Percentiles rank a stretch among this genome's conserved stretches.
phyloP scores from a whole-genome alignment of 2,329 filamentous ascomycete genomes.

The Stagonosporopsis rhizophila region DNA sequence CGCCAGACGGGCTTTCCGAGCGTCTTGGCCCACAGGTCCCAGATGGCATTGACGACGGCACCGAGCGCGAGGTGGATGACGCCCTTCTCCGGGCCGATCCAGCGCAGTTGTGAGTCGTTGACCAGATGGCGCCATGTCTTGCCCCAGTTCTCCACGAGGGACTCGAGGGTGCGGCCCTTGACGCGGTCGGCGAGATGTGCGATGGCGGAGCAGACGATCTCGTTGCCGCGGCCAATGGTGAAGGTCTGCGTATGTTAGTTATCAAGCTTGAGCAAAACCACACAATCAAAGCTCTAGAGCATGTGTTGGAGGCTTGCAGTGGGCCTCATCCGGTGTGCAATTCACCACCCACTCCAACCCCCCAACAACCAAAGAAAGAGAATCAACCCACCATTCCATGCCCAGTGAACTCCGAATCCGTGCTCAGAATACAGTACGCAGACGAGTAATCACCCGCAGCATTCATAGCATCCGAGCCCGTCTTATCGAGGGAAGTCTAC shows the following conservation, averaged over 20 bases:
- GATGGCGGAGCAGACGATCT: conserved; percentile 88
- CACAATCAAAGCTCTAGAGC: not conserved
- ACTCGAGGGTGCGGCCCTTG: conserved; percentile 75
- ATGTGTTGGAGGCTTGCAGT: no score
- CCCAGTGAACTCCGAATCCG: conserved; percentile 73
- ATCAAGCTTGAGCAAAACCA: not conserved
- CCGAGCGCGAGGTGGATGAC: conserved; percentile 92
- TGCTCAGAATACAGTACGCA: conserved; percentile 91
- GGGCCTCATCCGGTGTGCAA: no score
- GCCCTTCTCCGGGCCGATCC: conserved; percentile 94
- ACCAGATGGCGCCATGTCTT: conserved; percentile 92
- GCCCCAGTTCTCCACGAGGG: conserved; percentile 81
- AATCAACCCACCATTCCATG: conserved; percentile 75
- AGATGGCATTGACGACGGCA: conserved; percentile 87
- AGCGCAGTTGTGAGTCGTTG: conserved; percentile 86
- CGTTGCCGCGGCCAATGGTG: conserved; percentile 88
- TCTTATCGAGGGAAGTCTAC: conserved; percentile 89
- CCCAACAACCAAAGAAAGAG: not conserved
- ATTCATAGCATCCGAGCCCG: conserved; percentile 97
- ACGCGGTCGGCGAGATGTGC: conserved; percentile 78
- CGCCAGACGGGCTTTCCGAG: conserved; percentile 89
- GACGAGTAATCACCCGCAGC: conserved; percentile 90
- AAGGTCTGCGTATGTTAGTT: conserved; percentile 62
- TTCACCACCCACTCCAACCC: not conserved
- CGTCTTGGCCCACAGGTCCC: conserved; percentile 94